Base-by-base conservation (phyloP, 495 filamentous ascomycete genomes). In the Parathielavia appendiculata region DNA sequence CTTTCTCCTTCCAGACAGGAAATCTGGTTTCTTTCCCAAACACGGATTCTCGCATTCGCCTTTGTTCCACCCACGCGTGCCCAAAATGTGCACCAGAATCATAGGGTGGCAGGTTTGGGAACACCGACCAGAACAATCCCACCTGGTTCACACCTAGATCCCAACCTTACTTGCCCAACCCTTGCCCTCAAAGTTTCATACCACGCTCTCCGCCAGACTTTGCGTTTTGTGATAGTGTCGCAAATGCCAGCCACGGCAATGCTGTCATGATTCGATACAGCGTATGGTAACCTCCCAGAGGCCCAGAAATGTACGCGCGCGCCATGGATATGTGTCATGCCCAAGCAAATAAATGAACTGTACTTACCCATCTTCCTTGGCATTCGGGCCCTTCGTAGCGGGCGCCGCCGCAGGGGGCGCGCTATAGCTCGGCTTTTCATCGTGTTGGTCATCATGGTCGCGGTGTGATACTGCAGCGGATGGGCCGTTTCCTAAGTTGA, bases 341-440 rank as follows among this genome's bases (percentile, higher is more conserved):
- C 36, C 49, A 40, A 57, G 35, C 36, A 59, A 59, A 60, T 41
- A 54, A 62, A 63, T 57, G 68, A 65, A 70, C 65, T 64, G 49
- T 19, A 91, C 95, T 96, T 87, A 98, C 93, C 93, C 93, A 71
- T 98, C 93, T 84, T 98, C 93, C 75, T 97, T 97, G 51, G 95
- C 91, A 64, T 90, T 74, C 67, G 88, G 67, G 71, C 84, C 67
- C 68, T 75, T 69, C 26, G 66, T 59, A n/a, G 68, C 59, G 9
- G 62, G 34, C 1, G 59, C 48, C 11, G 61, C 51, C 12, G 56
- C 51, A 10, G 66, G 60, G 0, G 67, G 58, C 1, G 66, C 64
- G 45, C 69, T 69, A 51, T 68, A 73, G 8, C 66, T 41, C 12
- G 55, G 63, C 30, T 49, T 63, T 22, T 63, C 61, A 64, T 62